Conservation (phyloP, 2,329 filamentous ascomycete genomes). For the Beauveria bassiana region DNA sequence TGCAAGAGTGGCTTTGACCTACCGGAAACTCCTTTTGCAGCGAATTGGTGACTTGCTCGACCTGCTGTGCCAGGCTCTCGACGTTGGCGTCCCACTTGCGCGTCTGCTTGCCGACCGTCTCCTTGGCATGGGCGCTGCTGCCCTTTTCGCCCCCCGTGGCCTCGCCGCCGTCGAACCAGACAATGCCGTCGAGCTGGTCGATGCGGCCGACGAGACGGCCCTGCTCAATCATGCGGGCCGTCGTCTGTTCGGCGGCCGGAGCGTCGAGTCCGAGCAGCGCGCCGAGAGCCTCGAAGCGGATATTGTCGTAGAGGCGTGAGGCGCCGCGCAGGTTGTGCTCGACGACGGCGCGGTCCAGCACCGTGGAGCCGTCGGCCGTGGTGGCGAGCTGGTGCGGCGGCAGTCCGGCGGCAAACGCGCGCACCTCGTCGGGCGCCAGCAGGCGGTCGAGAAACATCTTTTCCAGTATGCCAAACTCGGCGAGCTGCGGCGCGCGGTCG, state of each 20-base stretch:
- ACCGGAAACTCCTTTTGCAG: slow-evolving; percentile 75
- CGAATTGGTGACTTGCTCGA: slow-evolving; percentile 76
- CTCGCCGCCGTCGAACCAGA: slow-evolving; percentile 76
- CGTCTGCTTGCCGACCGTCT: slow-evolving; percentile 61
- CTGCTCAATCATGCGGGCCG: slow-evolving; percentile 93
- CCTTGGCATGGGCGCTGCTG: slow-evolving; percentile 52
- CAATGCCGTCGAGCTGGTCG: slow-evolving; percentile 83
- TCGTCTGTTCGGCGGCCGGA: slow-evolving; percentile 82
- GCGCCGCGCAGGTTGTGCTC: slow-evolving; percentile 92
- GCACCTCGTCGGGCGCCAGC: slow-evolving; percentile 72
- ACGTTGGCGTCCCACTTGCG: slow-evolving; percentile 87
- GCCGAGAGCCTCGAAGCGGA: slow-evolving; percentile 67
- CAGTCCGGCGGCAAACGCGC: slow-evolving; percentile 73
- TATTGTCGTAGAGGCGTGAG: slow-evolving; percentile 72
- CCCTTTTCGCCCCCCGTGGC: slow-evolving; percentile 57
- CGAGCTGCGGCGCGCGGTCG: slow-evolving; percentile 66
- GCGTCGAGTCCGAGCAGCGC: slow-evolving; percentile 68
- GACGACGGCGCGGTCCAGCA: slow-evolving; percentile 85
- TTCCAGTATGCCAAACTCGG: slow-evolving; percentile 83
- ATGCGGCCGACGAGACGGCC: slow-evolving; percentile 80
- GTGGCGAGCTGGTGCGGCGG: slow-evolving; percentile 83
- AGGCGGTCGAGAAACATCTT: slow-evolving; percentile 95
- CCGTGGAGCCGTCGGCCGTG: slow-evolving; percentile 85
- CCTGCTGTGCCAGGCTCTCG: slow-evolving; percentile 76
- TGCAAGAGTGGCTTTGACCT: slow-evolving; percentile 15